Evolutionary conservation across 306 rosid species (phyloP).

Genomic region (Macrotyloma uniflorum): DNA sequence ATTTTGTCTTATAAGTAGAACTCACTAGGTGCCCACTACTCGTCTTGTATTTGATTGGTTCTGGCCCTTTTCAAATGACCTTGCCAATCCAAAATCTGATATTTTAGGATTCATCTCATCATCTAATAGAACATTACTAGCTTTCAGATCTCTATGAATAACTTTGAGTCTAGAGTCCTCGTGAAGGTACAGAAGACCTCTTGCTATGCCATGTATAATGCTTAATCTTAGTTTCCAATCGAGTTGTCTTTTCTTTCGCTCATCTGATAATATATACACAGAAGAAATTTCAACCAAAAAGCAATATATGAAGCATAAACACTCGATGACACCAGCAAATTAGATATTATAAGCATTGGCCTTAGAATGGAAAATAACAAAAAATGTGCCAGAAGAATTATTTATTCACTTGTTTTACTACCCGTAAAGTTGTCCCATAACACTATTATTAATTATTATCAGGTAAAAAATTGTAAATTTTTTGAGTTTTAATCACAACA

Average conservation of each 20-base stretch:
- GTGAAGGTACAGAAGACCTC: neutral
- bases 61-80: neutral
- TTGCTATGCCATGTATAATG: constrained; percentile 6
- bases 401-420: neutral
- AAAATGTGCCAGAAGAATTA: neutral
- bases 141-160: constrained; percentile 11
- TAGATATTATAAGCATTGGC: neutral
- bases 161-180: constrained; percentile 6
- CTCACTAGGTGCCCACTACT: constrained; percentile 3
- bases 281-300: neutral
- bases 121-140: neutral
- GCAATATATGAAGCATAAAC: neutral
- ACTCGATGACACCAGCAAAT: neutral
- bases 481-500: neutral
- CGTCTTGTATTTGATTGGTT: neutral
- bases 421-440: neutral
- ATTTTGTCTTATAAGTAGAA: neutral
- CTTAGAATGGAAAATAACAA: neutral
- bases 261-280: constrained; percentile 19
- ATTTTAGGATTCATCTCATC: constrained; percentile 7
- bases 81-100: constrained; percentile 13
- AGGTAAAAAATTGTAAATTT: neutral
- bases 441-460: neutral
- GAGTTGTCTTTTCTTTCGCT: neutral
- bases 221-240: neutral